Base-by-base conservation (phyloP, 768 basidiomycete species). In the Fomitopsis serialis region DNA sequence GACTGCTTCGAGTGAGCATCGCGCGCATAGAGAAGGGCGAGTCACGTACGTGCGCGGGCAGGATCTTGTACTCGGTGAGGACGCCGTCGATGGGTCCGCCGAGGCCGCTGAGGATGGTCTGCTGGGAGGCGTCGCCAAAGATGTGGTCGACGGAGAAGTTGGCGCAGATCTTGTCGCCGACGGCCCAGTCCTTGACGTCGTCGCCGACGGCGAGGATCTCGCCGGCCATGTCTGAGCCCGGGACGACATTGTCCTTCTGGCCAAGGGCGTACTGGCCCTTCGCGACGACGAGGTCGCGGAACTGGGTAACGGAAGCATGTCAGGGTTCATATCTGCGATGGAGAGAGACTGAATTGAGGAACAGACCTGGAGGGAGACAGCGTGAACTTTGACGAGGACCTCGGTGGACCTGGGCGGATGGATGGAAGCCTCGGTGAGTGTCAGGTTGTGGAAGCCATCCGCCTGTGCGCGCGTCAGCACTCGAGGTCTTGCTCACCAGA, bases 361-460 rank as follows among this genome's bases (percentile, higher is more conserved):
- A 37, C 53, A 29, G 53, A 63, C 61, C 52, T 81, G 77, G 9
- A 84, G 67, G 32, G 82, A 84, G 15, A 81, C 80, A 0, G 80
- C 78, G 52, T 78, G 76, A 10, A 79, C 68, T 58, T 78, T 79
- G 57, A 84, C 75, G 24, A 82, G 71, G 7, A 81, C 82, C 49
- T 85, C 76, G 22, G 63, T 70, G 0, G 78, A 63, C 48, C 69
- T 74, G 1, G 73, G 76, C 47, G 66, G 58, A 0, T 64, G 62
- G 32, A 70, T 55, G 9, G 63, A 52, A 12, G 53, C 56, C 43
- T 65, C 55, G 40, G 56, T 58, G 36, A 72, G 42, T 11, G 58
- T 64, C 34, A 71, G 61, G 48, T 69, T 68, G 32, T 63, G 59
- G 34, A 46, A 46, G 17, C 49, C 48, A 22, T 55, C 48, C 12